These are phyloP conservation scores for Azolla pinnata DNA, from an alignment of 75 land plant genomes.

Conservation along the genomic window DNA sequence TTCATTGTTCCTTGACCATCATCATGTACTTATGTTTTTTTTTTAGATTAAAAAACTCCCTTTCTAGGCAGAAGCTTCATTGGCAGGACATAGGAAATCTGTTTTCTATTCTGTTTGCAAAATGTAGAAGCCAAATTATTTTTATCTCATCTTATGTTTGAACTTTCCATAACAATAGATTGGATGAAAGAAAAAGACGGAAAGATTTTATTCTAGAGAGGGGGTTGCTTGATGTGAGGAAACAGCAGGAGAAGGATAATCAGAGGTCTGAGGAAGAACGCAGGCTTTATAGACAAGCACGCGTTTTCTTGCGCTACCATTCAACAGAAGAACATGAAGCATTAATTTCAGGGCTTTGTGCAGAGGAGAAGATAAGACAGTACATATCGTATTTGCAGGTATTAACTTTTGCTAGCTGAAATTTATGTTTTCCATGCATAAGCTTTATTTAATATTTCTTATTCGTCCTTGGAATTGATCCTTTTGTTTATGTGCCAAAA, in stretches of 20 bases:
- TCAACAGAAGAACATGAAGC: conserved; percentile 73
- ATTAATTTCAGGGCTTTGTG: conserved; percentile 41
- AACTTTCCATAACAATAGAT: conserved; percentile 33
- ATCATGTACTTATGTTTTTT: too few relatives aligned
- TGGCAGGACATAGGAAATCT: too few relatives aligned
- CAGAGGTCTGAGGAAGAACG: conserved; percentile 61
- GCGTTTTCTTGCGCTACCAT: conserved; percentile 88
- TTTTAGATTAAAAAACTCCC: too few relatives aligned
- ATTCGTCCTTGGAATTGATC: too few relatives aligned
- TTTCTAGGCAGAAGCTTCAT: too few relatives aligned
- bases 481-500: too few relatives aligned
- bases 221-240: conserved; percentile 57
- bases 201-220: conserved; percentile 91
- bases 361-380: conserved; percentile 52
- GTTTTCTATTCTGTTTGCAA: too few relatives aligned
- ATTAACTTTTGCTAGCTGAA: neutral
- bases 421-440: too few relatives aligned
- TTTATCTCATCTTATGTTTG: too few relatives aligned
- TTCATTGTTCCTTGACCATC: too few relatives aligned
- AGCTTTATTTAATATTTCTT: too few relatives aligned
- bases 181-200: conserved; percentile 90
- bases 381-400: conserved; percentile 88
- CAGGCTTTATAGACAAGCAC: conserved; percentile 47
- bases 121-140: too few relatives aligned
- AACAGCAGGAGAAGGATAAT: conserved; percentile 45